These are phyloP conservation scores for Zopfia rhizophila DNA, from an alignment of 2,329 filamentous ascomycete genomes.

Conservation along the genomic window DNA sequence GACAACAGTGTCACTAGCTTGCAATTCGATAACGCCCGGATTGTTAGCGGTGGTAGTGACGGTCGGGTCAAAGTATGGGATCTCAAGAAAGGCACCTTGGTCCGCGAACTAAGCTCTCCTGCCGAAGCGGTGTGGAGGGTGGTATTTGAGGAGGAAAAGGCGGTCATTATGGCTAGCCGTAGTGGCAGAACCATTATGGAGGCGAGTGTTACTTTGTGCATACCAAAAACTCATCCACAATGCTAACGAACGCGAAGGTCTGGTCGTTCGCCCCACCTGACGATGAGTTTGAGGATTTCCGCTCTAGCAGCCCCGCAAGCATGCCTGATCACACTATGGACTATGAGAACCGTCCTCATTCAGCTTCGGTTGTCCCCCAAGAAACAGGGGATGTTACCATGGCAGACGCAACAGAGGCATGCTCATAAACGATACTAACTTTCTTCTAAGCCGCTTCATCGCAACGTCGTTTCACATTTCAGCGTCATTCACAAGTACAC, in stretches of 20 bases:
- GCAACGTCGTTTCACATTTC: no score
- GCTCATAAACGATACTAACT: slow-evolving; percentile 7
- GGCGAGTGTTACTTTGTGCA: slow-evolving; percentile 65
- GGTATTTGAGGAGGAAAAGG: slow-evolving; percentile 98
- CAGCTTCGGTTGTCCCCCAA: slow-evolving; percentile 35
- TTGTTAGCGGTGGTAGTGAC: slow-evolving; percentile 95
- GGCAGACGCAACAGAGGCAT: slow-evolving; percentile 38
- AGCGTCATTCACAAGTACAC: no score
- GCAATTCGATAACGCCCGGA: slow-evolving; percentile 94
- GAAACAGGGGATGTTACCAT: slow-evolving; percentile 41
- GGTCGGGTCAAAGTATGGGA: slow-evolving; percentile 99
- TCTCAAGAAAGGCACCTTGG: slow-evolving; percentile 86
- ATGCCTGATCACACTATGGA: slow-evolving; percentile 52
- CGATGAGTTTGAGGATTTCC: slow-evolving; percentile 46
- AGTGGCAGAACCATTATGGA: slow-evolving; percentile 94
- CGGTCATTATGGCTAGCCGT: slow-evolving; percentile 91
- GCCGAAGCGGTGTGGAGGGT: slow-evolving; percentile 98
- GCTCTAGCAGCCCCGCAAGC: slow-evolving; percentile 55
- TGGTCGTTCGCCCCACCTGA: slow-evolving; percentile 95
- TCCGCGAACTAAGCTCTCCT: slow-evolving; percentile 89
- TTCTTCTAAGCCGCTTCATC: no score
- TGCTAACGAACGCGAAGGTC: slow-evolving; percentile 68
- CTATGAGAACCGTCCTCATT: slow-evolving; percentile 43
- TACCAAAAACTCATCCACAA: slow-evolving; percentile 9
- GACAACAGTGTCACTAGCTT: slow-evolving; percentile 98